Conservation (phyloP, 2,329 filamentous ascomycete species). For the Zasmidium citrigriseum region DNA sequence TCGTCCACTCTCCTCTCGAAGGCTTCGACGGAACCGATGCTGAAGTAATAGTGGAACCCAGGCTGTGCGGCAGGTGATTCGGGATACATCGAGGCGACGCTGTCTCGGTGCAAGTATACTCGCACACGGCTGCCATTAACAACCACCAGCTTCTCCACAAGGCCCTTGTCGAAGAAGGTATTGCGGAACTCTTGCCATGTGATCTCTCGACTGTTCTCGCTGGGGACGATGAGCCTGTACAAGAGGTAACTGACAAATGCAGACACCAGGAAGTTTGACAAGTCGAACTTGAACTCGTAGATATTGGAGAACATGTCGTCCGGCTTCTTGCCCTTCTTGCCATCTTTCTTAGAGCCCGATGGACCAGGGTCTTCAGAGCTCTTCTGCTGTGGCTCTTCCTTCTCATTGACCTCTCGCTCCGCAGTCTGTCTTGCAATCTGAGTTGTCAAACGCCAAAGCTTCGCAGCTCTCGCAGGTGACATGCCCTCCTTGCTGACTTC, state of each 20-base stretch:
- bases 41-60: slow-evolving; percentile 86
- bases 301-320: slow-evolving; percentile 40
- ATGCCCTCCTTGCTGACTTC: slow-evolving; percentile 54
- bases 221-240: slow-evolving; percentile 66
- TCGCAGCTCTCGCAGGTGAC: slow-evolving; percentile 64
- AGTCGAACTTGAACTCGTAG: slow-evolving; percentile 56
- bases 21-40: slow-evolving; percentile 88
- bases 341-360: slow-evolving; percentile 37
- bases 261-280: slow-evolving; percentile 57
- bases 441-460: slow-evolving; percentile 58
- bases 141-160: slow-evolving; percentile 88
- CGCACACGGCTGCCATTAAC: slow-evolving; percentile 76
- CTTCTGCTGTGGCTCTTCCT: slow-evolving; percentile 42
- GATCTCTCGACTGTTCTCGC: slow-evolving; percentile 73
- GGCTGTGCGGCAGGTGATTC: slow-evolving; percentile 69
- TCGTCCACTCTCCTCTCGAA: slow-evolving; percentile 89
- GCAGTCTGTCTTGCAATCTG: slow-evolving; percentile 57
- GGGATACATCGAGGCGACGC: slow-evolving; percentile 70
- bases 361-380: slow-evolving; percentile 48
- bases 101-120: slow-evolving; percentile 77
- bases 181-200: slow-evolving; percentile 96
- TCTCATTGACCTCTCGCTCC: slow-evolving; percentile 39
- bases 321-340: slow-evolving; percentile 42
- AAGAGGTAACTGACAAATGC: slow-evolving; percentile 64
- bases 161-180: slow-evolving; percentile 91